Base-by-base conservation (phyloP, 768 basidiomycete species). In the Kwoniella sp. region DNA sequence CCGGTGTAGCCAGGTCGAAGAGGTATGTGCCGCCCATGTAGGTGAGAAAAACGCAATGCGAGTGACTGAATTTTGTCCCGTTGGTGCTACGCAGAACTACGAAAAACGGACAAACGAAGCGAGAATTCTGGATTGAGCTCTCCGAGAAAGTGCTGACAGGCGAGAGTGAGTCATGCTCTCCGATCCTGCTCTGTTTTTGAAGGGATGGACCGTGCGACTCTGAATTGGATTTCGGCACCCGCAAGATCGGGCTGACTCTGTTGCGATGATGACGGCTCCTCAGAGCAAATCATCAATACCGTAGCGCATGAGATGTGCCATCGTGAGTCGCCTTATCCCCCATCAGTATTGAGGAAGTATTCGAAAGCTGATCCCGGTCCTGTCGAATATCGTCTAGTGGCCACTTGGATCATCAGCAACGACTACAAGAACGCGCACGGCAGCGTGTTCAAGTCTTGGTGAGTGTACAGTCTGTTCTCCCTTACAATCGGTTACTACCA, bases 231-330 rank as follows among this genome's bases (percentile, higher is more conserved):
- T 13, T 13, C 34, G 34, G 34, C 13, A 13, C 34, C 13, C 34
- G 34, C 34, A 13, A 34, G 34, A 34, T 34, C 13, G 34, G n/a
- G n/a, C n/a, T n/a, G n/a, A n/a, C n/a, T n/a, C n/a, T n/a, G n/a
- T n/a, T n/a, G n/a, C n/a, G 25, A 11, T 26, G 12, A n/a, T 47
- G 17, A 20, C 17, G 41, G 22, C 20, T 11, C n/a, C 13, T 23
- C 63, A 93, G 92, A 90, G 59, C 86, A 91, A 41, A 89, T 93
- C 55, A 84, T 88, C 37, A 88, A 89, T 73, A 93, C 92, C 0
- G 81, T 94, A 13, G 87, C 90, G 30, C 92, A 94, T 71, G 92
- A 94, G 78, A 92, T 93, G 91, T 93, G 92, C 72, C 92, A 93
- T 82, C 80, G 78, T 79, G 55, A 63, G 78, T 65, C 22, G 15